Conservation (phyloP, 1,284 basidiomycete genomes). For the Trichosporon faecale region DNA sequence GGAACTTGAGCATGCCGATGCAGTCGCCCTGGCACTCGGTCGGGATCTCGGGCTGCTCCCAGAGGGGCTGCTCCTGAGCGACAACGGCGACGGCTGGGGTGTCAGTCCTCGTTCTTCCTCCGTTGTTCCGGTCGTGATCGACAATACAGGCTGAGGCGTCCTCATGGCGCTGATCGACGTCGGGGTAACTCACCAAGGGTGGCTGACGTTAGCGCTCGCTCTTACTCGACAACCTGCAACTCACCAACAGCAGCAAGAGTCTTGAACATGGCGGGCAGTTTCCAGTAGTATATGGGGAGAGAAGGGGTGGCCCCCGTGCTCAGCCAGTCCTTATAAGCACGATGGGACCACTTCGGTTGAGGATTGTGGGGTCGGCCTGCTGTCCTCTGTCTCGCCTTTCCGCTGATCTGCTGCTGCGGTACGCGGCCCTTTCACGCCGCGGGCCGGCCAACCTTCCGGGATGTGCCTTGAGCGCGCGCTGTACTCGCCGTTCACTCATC, state of each 20-base stretch:
- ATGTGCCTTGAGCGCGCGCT: neutral
- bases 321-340: neutral
- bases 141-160: neutral
- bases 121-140: neutral
- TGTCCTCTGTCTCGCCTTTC: too few species aligned
- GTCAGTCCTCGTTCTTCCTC: neutral
- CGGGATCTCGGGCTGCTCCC: constrained; percentile 2
- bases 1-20: constrained; percentile 3
- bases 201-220: neutral
- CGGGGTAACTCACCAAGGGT: neutral
- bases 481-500: neutral
- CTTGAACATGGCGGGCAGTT: neutral
- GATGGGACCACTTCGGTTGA: too few species aligned
- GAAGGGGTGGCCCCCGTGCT: neutral
- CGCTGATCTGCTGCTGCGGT: too few species aligned
- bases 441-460: neutral
- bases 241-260: neutral
- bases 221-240: neutral
- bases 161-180: neutral
- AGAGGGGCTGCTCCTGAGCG: neutral
- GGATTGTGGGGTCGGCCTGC: too few species aligned
- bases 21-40: neutral
- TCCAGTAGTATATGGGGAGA: neutral
- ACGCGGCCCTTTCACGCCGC: too few species aligned
- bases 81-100: neutral